Evolutionary conservation across 805 yeast species (phyloP).

Genomic region (Yamadazyma nakazawae): DNA sequence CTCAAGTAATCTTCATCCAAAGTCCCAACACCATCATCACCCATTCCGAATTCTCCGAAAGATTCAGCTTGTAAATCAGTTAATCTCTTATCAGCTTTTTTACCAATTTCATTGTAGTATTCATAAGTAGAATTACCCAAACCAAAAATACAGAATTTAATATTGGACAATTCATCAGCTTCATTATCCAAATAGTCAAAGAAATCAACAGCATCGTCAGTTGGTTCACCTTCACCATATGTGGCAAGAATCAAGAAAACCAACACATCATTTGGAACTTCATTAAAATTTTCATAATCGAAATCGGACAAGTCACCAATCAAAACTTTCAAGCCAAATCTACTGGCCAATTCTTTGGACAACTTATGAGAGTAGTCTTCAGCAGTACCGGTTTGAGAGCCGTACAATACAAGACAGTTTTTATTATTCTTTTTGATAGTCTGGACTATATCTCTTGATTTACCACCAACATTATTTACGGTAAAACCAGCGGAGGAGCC

Average conservation of each 20-base stretch:
- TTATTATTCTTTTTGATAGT: conserved; percentile 61
- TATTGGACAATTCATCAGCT: conserved; percentile 52
- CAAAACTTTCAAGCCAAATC: conserved; percentile 79
- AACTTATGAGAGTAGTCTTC: conserved; percentile 93
- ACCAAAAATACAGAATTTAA: conserved; percentile 79
- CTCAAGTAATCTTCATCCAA: conserved; percentile 92
- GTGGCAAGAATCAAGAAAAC: conserved; percentile 76
- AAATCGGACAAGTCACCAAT: conserved; percentile 85
- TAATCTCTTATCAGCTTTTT: conserved; percentile 49
- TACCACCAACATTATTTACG: conserved; percentile 27
- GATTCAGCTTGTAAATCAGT: conserved; percentile 66
- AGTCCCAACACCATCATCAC: conserved; percentile 93
- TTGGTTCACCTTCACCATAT: conserved; percentile 98
- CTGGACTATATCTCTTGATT: conserved; percentile 56
- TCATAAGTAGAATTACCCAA: conserved; percentile 95
- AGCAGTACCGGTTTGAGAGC: conserved; percentile 98
- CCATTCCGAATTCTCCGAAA: conserved; percentile 79
- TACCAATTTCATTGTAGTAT: conserved; percentile 80
- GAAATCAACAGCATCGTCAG: conserved; percentile 87
- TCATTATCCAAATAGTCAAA: conserved; percentile 61
- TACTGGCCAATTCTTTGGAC: conserved; percentile 80
- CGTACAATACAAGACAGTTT: conserved; percentile 77
- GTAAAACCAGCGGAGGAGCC: conserved; percentile 28
- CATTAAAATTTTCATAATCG: conserved; percentile 74
- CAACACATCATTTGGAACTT: conserved; percentile 59